A percentile compares a stretch with the other conserved stretches of the same genome.
phyloP scores from a whole-genome alignment of 306 rosid species.

The Lagenaria siceraria region DNA sequence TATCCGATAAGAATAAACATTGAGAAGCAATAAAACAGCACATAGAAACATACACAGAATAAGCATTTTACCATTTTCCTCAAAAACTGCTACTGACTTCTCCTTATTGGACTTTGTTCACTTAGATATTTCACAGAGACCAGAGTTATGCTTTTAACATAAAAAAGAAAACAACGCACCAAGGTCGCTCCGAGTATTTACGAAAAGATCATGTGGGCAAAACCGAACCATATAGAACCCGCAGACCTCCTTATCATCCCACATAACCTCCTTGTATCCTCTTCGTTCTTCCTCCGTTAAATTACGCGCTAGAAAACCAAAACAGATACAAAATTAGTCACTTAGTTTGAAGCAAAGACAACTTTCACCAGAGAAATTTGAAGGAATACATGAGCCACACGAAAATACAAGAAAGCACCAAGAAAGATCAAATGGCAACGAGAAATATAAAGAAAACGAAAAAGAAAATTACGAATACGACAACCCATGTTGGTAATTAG shows the following conservation, averaged over 20 bases:
- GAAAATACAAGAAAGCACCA: not conserved
- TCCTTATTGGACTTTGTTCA: not conserved
- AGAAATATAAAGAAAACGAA: not conserved
- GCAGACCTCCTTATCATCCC: conserved; percentile 96
- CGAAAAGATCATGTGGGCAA: conserved; percentile 97
- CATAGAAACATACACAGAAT: not conserved
- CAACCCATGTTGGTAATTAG: not conserved
- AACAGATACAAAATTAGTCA: not conserved
- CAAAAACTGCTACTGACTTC: not conserved
- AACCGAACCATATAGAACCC: conserved; percentile 92
- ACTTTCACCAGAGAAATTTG: not conserved
- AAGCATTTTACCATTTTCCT: not conserved
- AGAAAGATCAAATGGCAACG: not conserved
- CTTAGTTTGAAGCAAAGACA: not conserved
- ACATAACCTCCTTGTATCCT: conserved; percentile 66
- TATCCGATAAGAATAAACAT: not conserved
- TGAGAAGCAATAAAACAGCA: not conserved
- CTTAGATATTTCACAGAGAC: not conserved
- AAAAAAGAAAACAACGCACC: conserved; percentile 35
- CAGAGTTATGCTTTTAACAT: not conserved
- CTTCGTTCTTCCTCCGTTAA: conserved; percentile 88
- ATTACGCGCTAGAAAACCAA: conserved; percentile 57
- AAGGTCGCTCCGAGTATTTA: conserved; percentile 91
- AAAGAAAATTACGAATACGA: not conserved
- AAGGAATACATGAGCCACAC: not conserved